Percentiles rank a stretch among this genome's conserved stretches.
Conservation (phyloP, 768 basidiomycete species). For the Myochromella boudieri region DNA sequence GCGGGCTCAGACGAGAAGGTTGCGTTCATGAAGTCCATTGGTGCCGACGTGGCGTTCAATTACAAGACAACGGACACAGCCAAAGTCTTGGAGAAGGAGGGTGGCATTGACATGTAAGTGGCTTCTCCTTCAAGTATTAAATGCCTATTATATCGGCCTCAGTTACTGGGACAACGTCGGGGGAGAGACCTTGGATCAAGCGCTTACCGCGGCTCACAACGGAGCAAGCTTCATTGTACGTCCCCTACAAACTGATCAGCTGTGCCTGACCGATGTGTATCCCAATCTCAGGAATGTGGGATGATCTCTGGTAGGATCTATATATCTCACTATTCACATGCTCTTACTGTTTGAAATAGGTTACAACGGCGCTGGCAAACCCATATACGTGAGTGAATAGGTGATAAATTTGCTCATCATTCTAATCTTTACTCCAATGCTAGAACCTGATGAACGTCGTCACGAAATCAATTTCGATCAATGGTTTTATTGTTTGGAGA, state of each 20-base stretch:
- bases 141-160: background rate
- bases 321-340: background rate
- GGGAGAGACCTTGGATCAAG: conserved; percentile 57
- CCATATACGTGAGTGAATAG: conserved; percentile 24
- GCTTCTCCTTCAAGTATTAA: background rate
- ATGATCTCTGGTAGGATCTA: conserved; percentile 31
- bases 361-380: conserved; percentile 32
- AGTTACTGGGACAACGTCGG: conserved; percentile 63
- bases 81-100: conserved; percentile 55
- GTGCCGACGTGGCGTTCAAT: conserved; percentile 71
- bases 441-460: conserved; percentile 41
- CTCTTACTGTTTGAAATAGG: conserved; percentile 16
- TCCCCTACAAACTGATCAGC: background rate
- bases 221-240: conserved; percentile 53
- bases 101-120: conserved; percentile 45
- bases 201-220: conserved; percentile 42
- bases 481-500: conserved; percentile 36
- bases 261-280: background rate
- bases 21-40: conserved; percentile 54
- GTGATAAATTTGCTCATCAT: background rate
- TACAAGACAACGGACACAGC: conserved; percentile 60
- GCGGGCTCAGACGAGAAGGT: conserved; percentile 79
- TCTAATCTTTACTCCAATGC: background rate
- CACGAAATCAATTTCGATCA: conserved; percentile 38
- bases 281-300: conserved; percentile 35